Percentiles rank a stretch among this genome's conserved stretches.
Conservation (phyloP, 2,329 filamentous ascomycete species). For the Orbilia javanica region DNA sequence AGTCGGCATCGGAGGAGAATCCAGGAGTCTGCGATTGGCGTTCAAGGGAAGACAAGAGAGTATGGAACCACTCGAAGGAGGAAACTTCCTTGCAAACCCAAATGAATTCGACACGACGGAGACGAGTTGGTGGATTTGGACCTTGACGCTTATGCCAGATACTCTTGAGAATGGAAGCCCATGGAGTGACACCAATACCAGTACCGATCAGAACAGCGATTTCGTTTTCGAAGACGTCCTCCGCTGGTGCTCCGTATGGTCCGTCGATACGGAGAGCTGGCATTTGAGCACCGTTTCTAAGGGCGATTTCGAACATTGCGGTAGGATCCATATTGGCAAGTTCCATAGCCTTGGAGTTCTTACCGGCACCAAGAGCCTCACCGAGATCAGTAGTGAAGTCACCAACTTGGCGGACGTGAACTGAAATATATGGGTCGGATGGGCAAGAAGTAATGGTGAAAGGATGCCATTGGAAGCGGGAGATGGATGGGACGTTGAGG, state of each 20-base stretch:
- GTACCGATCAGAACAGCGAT: constrained; percentile 87
- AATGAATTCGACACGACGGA: constrained; percentile 97
- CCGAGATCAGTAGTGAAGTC: constrained; percentile 96
- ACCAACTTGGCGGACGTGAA: constrained; percentile 95
- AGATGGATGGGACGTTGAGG: constrained; percentile 90
- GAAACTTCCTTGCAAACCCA: constrained; percentile 97
- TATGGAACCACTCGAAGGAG: constrained; percentile 99
- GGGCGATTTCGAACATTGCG: constrained; percentile 97
- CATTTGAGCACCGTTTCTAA: constrained; percentile 94
- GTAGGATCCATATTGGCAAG: constrained; percentile 91
- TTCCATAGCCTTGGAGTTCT: constrained; percentile 82
- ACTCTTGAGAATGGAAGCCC: constrained; percentile 91
- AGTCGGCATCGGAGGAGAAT: constrained; percentile 76
- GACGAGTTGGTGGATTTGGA: constrained; percentile 87
- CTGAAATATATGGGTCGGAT: constrained; percentile 91
- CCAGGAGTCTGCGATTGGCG: constrained; percentile 80
- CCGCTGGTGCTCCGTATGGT: constrained; percentile 94
- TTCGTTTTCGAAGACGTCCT: constrained; percentile 96
- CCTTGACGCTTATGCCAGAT: constrained; percentile 96
- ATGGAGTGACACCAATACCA: constrained; percentile 87
- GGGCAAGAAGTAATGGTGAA: constrained; percentile 99
- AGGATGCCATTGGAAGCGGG: constrained; percentile 93
- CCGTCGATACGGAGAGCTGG: constrained; percentile 90
- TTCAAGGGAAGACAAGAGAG: constrained; percentile 89
- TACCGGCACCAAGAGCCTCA: constrained; percentile 91